Evolutionary conservation across 768 basidiomycete genomes (phyloP), one percentile per base, ranked within the genome.

Genomic region (Gloeophyllum trabeum): DNA sequence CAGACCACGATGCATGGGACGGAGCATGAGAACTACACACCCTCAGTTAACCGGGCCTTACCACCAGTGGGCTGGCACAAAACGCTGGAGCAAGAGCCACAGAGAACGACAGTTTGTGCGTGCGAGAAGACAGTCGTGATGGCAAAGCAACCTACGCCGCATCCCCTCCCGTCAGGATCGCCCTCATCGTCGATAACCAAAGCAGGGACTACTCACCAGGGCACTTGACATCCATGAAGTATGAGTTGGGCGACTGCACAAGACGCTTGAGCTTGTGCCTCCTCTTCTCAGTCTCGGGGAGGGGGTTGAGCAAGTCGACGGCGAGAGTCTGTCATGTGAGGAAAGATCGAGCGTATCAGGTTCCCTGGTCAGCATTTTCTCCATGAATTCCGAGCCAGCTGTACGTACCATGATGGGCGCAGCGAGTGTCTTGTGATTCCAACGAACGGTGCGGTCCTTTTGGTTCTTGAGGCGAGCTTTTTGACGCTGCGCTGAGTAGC

Each of bases 161-260:
- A 32, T 32, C 28, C 16, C 28, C 10, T 32, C 28, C 10, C 28
- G 28, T 16, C 10, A 32, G 16, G n/a, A n/a, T n/a, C n/a, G n/a
- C n/a, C n/a, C n/a, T n/a, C n/a, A n/a, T n/a, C n/a, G n/a, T n/a
- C 28, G 28, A 32, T 32, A 32, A 32, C 28, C 10, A 16, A 16
- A 32, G 10, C 28, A 32, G 35, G 13, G 0, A 6, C 20, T 16
- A 67, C 81, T 46, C 47, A 90, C 89, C 92, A 54, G 94, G 82
- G 70, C 94, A 98, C 68, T 98, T 99, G 56, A 98, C 93, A 58
- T 99, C 96, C 96, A 99, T 98, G 71, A 98, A 98, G 71, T 89
- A 98, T 25, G 94, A 98, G 70, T 97, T 91, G 51, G 96, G 96
- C 41, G 83, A 83, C 69, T 97, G 96, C 54, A 99, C 96, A 55